Evolutionary conservation across 2,329 filamentous ascomycete genomes (phyloP).

Genomic region (Cladophialophora exuberans): DNA sequence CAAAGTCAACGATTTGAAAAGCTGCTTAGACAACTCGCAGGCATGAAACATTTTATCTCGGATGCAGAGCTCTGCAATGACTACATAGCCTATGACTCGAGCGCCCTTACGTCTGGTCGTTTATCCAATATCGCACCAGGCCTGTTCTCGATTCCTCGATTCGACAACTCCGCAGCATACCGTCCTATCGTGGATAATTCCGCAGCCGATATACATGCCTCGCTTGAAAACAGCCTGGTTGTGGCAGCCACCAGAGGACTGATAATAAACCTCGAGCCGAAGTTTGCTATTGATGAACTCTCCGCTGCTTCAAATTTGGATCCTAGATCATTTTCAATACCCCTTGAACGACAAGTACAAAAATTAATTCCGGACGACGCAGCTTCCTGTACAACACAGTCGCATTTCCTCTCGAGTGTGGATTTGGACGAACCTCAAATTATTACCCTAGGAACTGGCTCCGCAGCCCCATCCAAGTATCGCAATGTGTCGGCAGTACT

Average conservation of each 20-base stretch:
- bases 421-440: slow-evolving; percentile 78
- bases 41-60: slow-evolving; percentile 76
- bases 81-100: slow-evolving; percentile 69
- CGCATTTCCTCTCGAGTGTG: slow-evolving; percentile 62
- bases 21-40: slow-evolving; percentile 68
- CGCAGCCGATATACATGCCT: not conserved
- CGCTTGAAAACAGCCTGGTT: slow-evolving; percentile 21
- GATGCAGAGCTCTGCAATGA: slow-evolving; percentile 76
- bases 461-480: slow-evolving; percentile 86
- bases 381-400: not conserved
- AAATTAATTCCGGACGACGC: slow-evolving; percentile 23
- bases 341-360: slow-evolving; percentile 38
- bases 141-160: slow-evolving; percentile 71
- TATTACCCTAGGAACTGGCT: slow-evolving; percentile 87
- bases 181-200: not conserved
- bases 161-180: slow-evolving; percentile 54
- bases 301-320: slow-evolving; percentile 37
- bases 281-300: slow-evolving; percentile 41
- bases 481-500: slow-evolving; percentile 92
- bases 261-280: slow-evolving; percentile 50
- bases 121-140: slow-evolving; percentile 73
- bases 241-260: slow-evolving; percentile 47
- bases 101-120: slow-evolving; percentile 67
- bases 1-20: slow-evolving; percentile 64
- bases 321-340: slow-evolving; percentile 25